phyloP scores from a whole-genome alignment of 306 rosid species.

The Prunus armeniaca region DNA sequence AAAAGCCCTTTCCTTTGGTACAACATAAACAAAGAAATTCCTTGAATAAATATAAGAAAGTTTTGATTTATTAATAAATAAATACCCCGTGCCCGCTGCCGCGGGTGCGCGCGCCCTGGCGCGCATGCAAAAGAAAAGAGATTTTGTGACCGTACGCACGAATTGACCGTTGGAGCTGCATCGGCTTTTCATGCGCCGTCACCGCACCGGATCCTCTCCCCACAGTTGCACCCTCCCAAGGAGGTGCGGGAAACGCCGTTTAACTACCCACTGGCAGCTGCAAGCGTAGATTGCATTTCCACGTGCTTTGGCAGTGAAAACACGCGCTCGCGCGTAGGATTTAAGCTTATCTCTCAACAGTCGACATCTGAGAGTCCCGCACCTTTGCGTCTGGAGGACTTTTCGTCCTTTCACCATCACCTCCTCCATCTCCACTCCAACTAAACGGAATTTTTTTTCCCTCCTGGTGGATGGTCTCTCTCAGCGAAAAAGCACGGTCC shows the following conservation, averaged over 20 bases:
- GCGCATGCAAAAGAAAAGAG: neutral
- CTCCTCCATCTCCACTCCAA: neutral
- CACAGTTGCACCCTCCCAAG: neutral
- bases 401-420: constrained; percentile 35
- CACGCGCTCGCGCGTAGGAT: constrained; percentile 19
- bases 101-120: neutral
- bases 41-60: neutral
- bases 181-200: neutral
- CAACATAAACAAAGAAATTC: no score
- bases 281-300: neutral
- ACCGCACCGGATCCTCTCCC: neutral
- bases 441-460: neutral
- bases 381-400: constrained; percentile 26
- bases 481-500: neutral
- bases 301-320: neutral
- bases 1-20: no score
- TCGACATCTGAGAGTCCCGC: neutral
- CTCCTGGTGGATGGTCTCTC: neutral
- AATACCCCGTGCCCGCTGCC: neutral
- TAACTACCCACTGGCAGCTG: neutral
- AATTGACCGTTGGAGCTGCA: neutral
- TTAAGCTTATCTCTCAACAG: neutral
- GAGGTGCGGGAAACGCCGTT: constrained; percentile 8
- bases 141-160: neutral
- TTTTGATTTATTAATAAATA: neutral